Evolutionary conservation across 352 stramenopile species (phyloP), one percentile per base, ranked within the genome.

Genomic region (Stephanocyclus meneghinianus): DNA sequence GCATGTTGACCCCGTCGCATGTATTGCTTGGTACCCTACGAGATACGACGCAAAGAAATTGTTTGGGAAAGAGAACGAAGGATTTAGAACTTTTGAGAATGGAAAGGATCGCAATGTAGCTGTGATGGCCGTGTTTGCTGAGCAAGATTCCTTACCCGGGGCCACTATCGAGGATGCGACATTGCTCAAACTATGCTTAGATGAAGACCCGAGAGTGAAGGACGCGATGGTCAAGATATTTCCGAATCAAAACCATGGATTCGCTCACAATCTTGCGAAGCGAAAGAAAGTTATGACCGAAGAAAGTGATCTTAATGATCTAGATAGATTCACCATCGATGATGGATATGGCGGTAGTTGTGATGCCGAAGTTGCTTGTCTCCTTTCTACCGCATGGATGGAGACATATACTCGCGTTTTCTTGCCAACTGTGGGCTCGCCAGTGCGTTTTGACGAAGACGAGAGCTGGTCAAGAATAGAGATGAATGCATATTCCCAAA

Each of bases 201-300:
- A 80, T 57, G 53, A 85, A 40, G 89, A 93, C 61, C 47, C 79
- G 11, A 74, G 85, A 59, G 71, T 93, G 10, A 91, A 89, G 42
- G 89, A 93, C 70, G 73, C 71, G 26, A 91, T 93, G 85, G 82
- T 93, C 2, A 93, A 93, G 69, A 78, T 92, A n/a, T 93, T 93
- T 83, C 83, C 85, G 18, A 78, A 79, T 60, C 85, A 91, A 76
- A 76, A 86, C 3, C 87, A 93, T 75, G 89, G 89, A 42, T 93
- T 93, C 81, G 87, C 89, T 9, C 87, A 92, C 68, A 69, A 67
- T 45, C 15, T 32, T 35, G 13, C 45, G n/a, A 4, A 53, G 5
- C 5, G 13, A 53, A 10, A 48, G 18, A 32, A 32, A 65, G 37
- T 50, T 15, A 1, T 18, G 2, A 65, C 32, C 0, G 32, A 81